Conservation (phyloP, 331 rosid genomes). For the Quercus phellos region DNA sequence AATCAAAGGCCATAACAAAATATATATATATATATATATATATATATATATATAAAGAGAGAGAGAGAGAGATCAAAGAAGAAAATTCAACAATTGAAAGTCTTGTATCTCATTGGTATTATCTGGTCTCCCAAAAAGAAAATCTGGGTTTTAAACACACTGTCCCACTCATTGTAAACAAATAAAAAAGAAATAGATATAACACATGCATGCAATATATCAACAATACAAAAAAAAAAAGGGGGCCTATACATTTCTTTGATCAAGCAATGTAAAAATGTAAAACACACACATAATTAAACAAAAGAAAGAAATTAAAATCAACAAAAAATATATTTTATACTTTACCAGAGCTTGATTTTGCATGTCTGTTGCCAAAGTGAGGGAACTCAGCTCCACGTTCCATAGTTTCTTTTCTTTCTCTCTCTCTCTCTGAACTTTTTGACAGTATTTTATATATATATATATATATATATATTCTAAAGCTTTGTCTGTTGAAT, state of each 20-base stretch:
- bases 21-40: background rate
- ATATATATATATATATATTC: too few species aligned
- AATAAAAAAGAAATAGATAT: too few species aligned
- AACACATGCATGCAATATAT: background rate
- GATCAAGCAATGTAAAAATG: background rate
- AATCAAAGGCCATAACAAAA: background rate
- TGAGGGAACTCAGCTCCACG: conserved; percentile 11
- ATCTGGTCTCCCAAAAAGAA: too few species aligned
- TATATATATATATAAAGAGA: background rate
- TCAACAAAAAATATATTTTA: background rate
- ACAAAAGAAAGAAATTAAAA: background rate
- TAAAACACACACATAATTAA: background rate
- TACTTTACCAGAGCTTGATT: conserved; percentile 32
- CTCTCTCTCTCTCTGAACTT: background rate
- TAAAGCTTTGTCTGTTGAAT: conserved; percentile 7
- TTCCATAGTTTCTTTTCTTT: conserved; percentile 21
- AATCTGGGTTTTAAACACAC: too few species aligned
- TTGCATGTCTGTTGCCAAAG: conserved; percentile 4
- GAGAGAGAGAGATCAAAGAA: too few species aligned
- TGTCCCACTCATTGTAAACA: too few species aligned
- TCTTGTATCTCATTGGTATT: too few species aligned
- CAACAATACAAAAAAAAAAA: background rate
- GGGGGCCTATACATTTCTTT: background rate
- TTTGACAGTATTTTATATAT: too few species aligned
- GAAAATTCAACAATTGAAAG: too few species aligned